These are phyloP conservation scores for Phragmites australis DNA, from an alignment of 176 grass and related monocot genomes.

Conservation along the genomic window DNA sequence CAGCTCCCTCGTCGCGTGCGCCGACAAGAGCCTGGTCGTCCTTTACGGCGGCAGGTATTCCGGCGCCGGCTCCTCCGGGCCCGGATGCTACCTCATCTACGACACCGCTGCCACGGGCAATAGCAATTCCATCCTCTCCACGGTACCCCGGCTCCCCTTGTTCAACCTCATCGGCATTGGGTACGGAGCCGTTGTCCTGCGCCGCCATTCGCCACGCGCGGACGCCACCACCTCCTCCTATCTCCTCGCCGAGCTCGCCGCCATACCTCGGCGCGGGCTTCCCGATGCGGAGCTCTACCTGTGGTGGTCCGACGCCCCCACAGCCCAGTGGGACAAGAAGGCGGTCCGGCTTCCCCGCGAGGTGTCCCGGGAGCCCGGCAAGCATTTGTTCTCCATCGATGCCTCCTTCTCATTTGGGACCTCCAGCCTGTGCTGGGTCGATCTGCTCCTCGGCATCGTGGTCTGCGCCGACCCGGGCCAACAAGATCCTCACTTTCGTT, in stretches of 20 bases:
- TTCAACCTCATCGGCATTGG: neutral
- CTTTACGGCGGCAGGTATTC: neutral
- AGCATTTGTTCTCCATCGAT: neutral
- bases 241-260: slow-evolving; percentile 4
- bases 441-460: neutral
- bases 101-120: neutral
- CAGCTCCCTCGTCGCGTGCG: neutral
- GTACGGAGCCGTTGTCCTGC: neutral
- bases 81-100: slow-evolving; percentile 26
- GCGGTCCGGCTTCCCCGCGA: neutral
- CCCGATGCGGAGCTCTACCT: neutral
- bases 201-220: too few species aligned
- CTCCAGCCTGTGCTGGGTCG: neutral
- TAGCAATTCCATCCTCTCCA: neutral
- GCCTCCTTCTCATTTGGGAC: neutral
- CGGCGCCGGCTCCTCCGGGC: neutral
- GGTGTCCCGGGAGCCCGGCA: neutral
- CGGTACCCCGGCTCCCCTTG: neutral
- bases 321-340: neutral
- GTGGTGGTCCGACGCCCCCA: neutral
- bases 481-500: neutral
- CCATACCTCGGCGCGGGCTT: too few species aligned
- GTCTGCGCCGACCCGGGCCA: neutral
- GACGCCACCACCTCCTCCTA: neutral
- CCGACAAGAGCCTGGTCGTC: slow-evolving; percentile 9